Conservation (phyloP, 1,284 basidiomycete genomes). For the Mycena sp. region DNA sequence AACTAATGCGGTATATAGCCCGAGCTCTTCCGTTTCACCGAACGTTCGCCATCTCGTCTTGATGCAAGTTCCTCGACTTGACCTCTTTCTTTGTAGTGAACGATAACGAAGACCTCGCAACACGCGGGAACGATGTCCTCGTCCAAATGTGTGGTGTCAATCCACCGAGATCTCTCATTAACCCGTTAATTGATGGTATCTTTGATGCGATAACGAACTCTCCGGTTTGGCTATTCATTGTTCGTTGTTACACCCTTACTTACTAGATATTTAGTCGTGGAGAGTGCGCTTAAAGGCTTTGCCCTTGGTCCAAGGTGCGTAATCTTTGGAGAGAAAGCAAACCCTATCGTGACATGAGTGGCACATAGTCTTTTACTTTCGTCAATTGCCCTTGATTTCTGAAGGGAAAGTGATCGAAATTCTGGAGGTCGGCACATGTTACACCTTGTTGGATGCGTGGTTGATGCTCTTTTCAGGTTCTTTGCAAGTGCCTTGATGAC, state of each 20-base stretch:
- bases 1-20: slow-evolving; percentile 53
- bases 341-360: slow-evolving; percentile 6
- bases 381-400: slow-evolving; percentile 72
- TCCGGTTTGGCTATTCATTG: slow-evolving; percentile 57
- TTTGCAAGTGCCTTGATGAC: slow-evolving; percentile 79
- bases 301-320: slow-evolving; percentile 79
- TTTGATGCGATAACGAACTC: slow-evolving; percentile 76
- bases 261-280: slow-evolving; percentile 65
- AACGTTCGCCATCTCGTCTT: slow-evolving; percentile 53
- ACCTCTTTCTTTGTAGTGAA: slow-evolving; percentile 12
- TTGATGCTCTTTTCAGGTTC: slow-evolving; percentile 53
- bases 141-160: slow-evolving; percentile 82
- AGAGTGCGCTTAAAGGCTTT: slow-evolving; percentile 76
- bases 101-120: slow-evolving; percentile 63
- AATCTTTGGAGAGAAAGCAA: slow-evolving; percentile 3
- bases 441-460: slow-evolving; percentile 6
- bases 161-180: slow-evolving; percentile 67
- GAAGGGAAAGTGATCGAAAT: slow-evolving; percentile 76
- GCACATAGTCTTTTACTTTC: slow-evolving; percentile 76
- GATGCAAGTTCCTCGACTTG: background rate
- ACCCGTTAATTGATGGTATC: slow-evolving; percentile 69
- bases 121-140: slow-evolving; percentile 67
- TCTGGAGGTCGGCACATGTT: slow-evolving; percentile 59
- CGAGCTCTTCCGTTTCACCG: slow-evolving; percentile 78
- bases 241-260: background rate